Percentiles rank a stretch among this genome's conserved stretches.
Evolutionary conservation across 805 yeast genomes (phyloP).

Genomic region (Metschnikowia noctiluminum): DNA sequence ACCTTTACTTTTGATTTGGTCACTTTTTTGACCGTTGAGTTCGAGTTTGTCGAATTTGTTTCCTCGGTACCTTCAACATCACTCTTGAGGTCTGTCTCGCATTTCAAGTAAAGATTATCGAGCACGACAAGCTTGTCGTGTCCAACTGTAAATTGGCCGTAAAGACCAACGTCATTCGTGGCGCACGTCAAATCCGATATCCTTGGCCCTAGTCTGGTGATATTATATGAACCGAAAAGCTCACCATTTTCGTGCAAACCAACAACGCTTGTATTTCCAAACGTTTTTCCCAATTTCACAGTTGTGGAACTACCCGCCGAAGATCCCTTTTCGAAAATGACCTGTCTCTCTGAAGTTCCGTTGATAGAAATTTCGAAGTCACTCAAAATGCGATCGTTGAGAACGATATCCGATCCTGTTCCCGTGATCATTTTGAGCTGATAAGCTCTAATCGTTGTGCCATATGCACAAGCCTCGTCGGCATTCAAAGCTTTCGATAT

Average conservation of each 20-base stretch:
- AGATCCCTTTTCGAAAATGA: conserved; percentile 49
- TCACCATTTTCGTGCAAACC: conserved; percentile 39
- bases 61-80: conserved; percentile 14
- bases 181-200: conserved; percentile 41
- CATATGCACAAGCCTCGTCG: conserved; percentile 91
- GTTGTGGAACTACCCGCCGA: conserved; percentile 29
- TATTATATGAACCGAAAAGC: conserved; percentile 25
- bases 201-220: conserved; percentile 25
- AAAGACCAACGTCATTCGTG: conserved; percentile 23
- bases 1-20: conserved; percentile 22
- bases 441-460: conserved; percentile 83
- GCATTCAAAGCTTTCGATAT: conserved; percentile 87
- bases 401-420: conserved; percentile 46
- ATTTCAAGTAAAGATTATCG: conserved; percentile 42
- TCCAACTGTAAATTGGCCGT: conserved; percentile 45
- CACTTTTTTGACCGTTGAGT: conserved; percentile 18
- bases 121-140: conserved; percentile 50
- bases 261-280: conserved; percentile 27
- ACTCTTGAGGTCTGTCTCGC: conserved; percentile 25
- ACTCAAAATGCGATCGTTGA: conserved; percentile 54
- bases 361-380: conserved; percentile 42
- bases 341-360: conserved; percentile 20
- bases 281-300: conserved; percentile 36
- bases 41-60: conserved; percentile 3
- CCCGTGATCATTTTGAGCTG: conserved; percentile 59